These are phyloP conservation scores for Bruguiera sexangula DNA, from an alignment of 345 rosid species.

Conservation along the genomic window DNA sequence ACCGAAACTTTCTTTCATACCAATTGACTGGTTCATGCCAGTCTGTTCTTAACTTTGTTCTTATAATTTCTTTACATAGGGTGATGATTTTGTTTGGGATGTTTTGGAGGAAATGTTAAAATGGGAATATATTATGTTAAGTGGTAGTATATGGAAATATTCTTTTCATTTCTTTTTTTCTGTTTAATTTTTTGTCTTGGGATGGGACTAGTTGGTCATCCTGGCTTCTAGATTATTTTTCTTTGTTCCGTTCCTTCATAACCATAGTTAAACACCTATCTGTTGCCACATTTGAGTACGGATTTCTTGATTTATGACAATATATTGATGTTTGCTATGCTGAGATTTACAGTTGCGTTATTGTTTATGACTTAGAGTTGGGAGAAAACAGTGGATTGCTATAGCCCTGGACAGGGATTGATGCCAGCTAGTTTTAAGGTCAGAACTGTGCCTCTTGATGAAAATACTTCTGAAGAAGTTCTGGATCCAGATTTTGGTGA, in stretches of 20 bases:
- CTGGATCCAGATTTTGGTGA: slow-evolving; percentile 93
- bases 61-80: background rate
- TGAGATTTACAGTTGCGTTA: background rate
- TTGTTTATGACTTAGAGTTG: slow-evolving; percentile 50
- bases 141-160: no score
- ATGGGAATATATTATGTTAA: no score
- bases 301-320: background rate
- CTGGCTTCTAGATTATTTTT: background rate
- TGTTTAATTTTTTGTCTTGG: no score
- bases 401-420: slow-evolving; percentile 89
- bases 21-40: background rate
- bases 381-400: slow-evolving; percentile 95
- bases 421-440: slow-evolving; percentile 97
- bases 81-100: no score
- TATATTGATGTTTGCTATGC: background rate
- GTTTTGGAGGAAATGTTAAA: no score
- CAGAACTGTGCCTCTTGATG: slow-evolving; percentile 62
- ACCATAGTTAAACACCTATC: background rate
- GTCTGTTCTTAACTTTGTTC: background rate
- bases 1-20: background rate
- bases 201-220: background rate
- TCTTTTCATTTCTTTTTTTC: no score
- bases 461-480: slow-evolving; percentile 65
- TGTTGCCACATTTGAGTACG: background rate
- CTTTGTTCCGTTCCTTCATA: background rate